Evolutionary conservation across 1,284 basidiomycete species (phyloP).

Genomic region (Papiliotrema fonsecae): DNA sequence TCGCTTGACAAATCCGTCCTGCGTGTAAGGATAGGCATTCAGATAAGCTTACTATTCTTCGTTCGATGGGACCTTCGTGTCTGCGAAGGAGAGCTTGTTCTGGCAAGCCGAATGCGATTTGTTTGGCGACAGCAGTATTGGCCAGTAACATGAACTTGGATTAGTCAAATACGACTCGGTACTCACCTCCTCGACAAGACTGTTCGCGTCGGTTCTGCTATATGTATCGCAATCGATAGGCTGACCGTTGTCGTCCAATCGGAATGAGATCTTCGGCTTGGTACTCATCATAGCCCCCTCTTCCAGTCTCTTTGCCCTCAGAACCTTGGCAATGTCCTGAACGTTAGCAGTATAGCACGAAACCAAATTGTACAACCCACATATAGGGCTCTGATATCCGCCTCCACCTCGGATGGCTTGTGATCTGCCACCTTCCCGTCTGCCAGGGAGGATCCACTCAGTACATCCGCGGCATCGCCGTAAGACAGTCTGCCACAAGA

Average conservation of each 20-base stretch:
- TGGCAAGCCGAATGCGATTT: conserved; percentile 86
- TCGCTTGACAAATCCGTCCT: conserved; percentile 72
- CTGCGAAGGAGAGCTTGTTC: conserved; percentile 92
- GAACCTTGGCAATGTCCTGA: conserved; percentile 61
- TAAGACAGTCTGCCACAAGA: conserved; percentile 85
- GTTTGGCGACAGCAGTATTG: conserved; percentile 84
- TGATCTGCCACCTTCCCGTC: conserved; percentile 57
- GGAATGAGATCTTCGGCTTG: conserved; percentile 69
- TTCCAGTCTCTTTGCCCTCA: conserved; percentile 71
- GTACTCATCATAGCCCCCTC: conserved; percentile 74
- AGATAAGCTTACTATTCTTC: conserved; percentile 63
- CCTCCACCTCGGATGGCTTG: conserved; percentile 57
- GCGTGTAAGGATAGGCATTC: conserved; percentile 6
- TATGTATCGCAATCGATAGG: conserved; percentile 74
- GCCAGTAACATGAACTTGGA: conserved; percentile 90
- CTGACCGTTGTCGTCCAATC: conserved; percentile 73
- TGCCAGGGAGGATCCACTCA: conserved; percentile 66
- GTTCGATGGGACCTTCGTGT: conserved; percentile 87
- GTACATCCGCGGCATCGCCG: conserved; percentile 69
- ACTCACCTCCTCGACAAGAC: conserved; percentile 79
- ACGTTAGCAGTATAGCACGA: background rate
- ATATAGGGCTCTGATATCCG: conserved; percentile 69
- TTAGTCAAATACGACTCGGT: conserved; percentile 1
- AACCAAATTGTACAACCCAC: conserved; percentile 28
- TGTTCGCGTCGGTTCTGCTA: conserved; percentile 66